Evolutionary conservation across 2,329 filamentous ascomycete genomes (phyloP).

Genomic region (Phialophora verrucosa): DNA sequence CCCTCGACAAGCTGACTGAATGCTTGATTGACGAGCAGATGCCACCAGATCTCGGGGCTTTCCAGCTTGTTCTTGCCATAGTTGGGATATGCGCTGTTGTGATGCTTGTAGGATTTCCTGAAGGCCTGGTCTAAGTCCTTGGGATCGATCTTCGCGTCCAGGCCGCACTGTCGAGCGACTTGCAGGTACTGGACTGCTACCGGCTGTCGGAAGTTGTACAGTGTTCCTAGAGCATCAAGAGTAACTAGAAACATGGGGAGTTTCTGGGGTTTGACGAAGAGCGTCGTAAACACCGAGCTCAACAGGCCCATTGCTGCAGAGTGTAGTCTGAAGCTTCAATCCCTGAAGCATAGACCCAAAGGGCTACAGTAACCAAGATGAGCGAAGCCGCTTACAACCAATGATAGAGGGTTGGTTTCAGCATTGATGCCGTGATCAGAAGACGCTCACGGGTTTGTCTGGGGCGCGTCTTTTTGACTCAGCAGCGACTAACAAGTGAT

Average conservation of each 20-base stretch:
- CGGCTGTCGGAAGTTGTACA: slow-evolving; percentile 51
- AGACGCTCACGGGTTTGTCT: background rate
- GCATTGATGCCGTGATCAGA: slow-evolving; percentile 18
- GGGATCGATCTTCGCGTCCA: slow-evolving; percentile 39
- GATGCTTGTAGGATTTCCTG: slow-evolving; percentile 45
- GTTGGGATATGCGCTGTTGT: slow-evolving; percentile 47
- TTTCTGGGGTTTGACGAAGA: background rate
- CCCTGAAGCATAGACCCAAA: slow-evolving; percentile 1
- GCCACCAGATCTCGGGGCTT: slow-evolving; percentile 52
- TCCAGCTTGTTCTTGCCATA: slow-evolving; percentile 51
- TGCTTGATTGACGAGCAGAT: slow-evolving; percentile 48
- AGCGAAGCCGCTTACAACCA: background rate
- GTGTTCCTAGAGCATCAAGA: slow-evolving; percentile 53
- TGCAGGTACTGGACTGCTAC: slow-evolving; percentile 50
- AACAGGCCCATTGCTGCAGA: slow-evolving; percentile 17
- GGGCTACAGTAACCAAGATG: background rate
- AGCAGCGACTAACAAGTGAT: background rate
- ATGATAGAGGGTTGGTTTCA: background rate
- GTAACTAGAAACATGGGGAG: slow-evolving; percentile 47
- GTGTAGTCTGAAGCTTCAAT: background rate
- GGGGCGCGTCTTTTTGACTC: background rate
- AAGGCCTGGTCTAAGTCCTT: slow-evolving; percentile 44
- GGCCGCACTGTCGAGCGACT: slow-evolving; percentile 46
- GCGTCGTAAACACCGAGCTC: slow-evolving; percentile 13
- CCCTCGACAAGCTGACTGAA: slow-evolving; percentile 42